Base-by-base conservation (phyloP, 768 basidiomycete species). In the Cystobasidiopsis lactophilus region DNA sequence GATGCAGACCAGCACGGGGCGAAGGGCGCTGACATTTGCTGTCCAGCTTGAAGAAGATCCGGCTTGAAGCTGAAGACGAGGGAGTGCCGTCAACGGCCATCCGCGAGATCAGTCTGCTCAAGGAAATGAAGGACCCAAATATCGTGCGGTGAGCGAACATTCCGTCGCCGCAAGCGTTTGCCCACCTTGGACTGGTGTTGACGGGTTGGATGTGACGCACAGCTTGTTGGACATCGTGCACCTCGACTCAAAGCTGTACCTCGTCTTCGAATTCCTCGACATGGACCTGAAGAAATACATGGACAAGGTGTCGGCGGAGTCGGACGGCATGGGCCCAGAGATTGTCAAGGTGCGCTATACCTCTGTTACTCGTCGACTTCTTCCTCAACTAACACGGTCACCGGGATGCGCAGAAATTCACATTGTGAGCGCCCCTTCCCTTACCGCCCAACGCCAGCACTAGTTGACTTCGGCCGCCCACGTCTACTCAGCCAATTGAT, bases 31-130 rank as follows among this genome's bases (percentile, higher is more conserved):
- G 41, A 43, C 23, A 18, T 11, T 7, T 18, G 19, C 13, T 39
- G 9, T 26, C 19, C 41, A 43, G 41, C 11, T 72, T 96, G 59
- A 98, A 98, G 77, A 98, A 98, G 74, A 96, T 98, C 65, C 72
- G 93, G 38, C 77, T 98, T 26, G 93, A 96, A 66, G 86, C 88
- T 18, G 93, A 96, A 68, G 93, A 98, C 64, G 93, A 98, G 67
- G 93, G 93, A 44, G 93, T 98, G 21, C 93, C 93, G 9, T 85
- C 82, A 58, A 98, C 93, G 3, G 89, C 91, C 52, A 98, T 98
- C 63, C 77, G 93, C 49, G 93, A 98, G 72, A 98, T 98, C 68
- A 86, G 84, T 69, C 69, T 98, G 57, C 69, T 98, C 60, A 98
- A 96, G 68, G 93, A 98, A 66, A 74, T 98, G 62, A 85, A 83